Evolutionary conservation across 148 eudicot species (phyloP).

Genomic region (Drosera capensis): DNA sequence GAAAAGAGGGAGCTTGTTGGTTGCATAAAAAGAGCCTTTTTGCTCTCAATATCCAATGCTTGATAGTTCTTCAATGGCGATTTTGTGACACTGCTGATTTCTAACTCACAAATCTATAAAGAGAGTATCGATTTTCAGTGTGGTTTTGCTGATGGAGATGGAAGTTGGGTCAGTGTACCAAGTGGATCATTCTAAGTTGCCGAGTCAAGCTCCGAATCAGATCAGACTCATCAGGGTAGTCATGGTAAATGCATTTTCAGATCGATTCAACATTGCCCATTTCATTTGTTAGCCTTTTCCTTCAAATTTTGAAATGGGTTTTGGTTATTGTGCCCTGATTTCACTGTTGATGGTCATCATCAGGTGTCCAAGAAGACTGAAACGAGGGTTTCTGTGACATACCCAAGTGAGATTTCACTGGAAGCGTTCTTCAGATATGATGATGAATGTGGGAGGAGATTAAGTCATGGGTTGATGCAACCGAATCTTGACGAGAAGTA

Average conservation of each 20-base stretch:
- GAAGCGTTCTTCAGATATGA: constrained; percentile 22
- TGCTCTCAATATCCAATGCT: too few relatives aligned
- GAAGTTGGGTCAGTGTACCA: constrained; percentile 42
- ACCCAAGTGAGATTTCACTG: constrained; percentile 48
- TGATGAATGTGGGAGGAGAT: neutral
- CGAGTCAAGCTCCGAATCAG: constrained; percentile 30
- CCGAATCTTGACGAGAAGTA: constrained; percentile 54
- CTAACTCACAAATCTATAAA: too few relatives aligned
- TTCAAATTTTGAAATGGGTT: neutral
- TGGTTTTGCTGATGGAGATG: too few relatives aligned
- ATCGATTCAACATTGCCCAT: neutral
- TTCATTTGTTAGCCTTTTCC: neutral
- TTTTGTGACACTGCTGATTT: too few relatives aligned
- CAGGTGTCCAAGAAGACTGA: constrained; percentile 54
- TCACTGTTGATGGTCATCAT: constrained; percentile 7
- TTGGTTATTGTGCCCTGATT: neutral
- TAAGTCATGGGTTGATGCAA: constrained; percentile 20
- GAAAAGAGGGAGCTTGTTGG: too few relatives aligned
- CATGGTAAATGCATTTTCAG: constrained; percentile 25
- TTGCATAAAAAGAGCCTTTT: too few relatives aligned
- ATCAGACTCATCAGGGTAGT: constrained; percentile 43
- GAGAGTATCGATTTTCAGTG: too few relatives aligned
- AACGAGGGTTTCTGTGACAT: constrained; percentile 39
- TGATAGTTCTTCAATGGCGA: too few relatives aligned
- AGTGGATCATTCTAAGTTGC: constrained; percentile 39